Evolutionary conservation across 2,329 filamentous ascomycete species (phyloP), one percentile per base, ranked within the genome.

Genomic region (Pseudopithomyces maydicus): DNA sequence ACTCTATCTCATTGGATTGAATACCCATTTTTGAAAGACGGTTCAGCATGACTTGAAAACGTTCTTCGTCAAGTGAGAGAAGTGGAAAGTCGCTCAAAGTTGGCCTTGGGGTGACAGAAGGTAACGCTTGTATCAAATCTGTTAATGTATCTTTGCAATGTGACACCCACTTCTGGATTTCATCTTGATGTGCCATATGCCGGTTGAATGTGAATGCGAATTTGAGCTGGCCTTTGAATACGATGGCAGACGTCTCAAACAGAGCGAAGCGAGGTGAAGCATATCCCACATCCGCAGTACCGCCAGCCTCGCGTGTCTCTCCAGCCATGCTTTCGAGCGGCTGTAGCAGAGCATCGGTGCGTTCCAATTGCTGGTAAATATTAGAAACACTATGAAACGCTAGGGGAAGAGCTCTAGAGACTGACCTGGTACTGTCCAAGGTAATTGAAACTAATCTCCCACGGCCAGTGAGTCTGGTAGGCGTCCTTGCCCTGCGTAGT

Each of bases 401-500:
- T 41, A 17, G n/a, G 19, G n/a, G 17, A n/a, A n/a, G 22, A 7
- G 15, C 10, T 10, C n/a, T 17, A 14, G 15, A 6, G 12, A 42
- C 59, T 76, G 80, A 70, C 81, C 53, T 83, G 80, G 22, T 82
- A 73, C 0, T 80, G 79, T 6, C 84, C 83, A 2, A 81, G 76
- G 61, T 84, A 85, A 53, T 80, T 86, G 66, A 88, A 86, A 39
- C 85, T 78, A 47, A 88, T 78, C 65, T 88, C 85, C 54, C 86
- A 80, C 0, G 79, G 79, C 66, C 72, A 78, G 23, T 78, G 78
- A 17, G 73, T 73, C 2, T 59, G 55, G 41, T 73, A 74, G 1
- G 55, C 56, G 19, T 74, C 63, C 2, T 58, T 63, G 1, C 72
- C 72, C n/a, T 70, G 64, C 11, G 55, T 22, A 0, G 71, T 74